These are phyloP conservation scores for Saccharomycopsis babjevae DNA, from an alignment of 805 yeast species.

Conservation along the genomic window DNA sequence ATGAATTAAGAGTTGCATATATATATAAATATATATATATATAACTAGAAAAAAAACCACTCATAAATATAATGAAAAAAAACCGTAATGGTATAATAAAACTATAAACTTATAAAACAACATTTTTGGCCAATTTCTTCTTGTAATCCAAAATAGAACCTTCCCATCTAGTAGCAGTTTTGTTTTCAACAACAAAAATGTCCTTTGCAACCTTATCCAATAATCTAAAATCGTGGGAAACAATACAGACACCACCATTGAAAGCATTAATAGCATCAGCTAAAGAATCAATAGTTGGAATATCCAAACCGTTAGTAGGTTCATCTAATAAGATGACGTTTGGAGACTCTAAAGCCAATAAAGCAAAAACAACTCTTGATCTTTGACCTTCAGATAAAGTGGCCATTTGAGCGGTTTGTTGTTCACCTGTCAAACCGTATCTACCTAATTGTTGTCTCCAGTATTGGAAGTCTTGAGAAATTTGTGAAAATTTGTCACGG, in stretches of 20 bases:
- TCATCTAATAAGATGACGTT: conserved; percentile 92
- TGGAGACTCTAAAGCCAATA: conserved; percentile 90
- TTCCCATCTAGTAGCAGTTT: conserved; percentile 95
- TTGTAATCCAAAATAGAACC: conserved; percentile 85
- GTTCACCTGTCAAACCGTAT: conserved; percentile 97
- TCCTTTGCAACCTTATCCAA: conserved; percentile 96
- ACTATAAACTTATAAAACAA: conserved; percentile 45
- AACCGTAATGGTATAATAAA: not conserved
- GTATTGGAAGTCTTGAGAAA: conserved; percentile 97
- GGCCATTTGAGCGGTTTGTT: conserved; percentile 97
- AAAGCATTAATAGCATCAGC: conserved; percentile 92
- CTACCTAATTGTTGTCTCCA: conserved; percentile 98
- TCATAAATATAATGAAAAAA: not conserved
- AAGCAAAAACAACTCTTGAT: conserved; percentile 96
- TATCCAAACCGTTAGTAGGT: conserved; percentile 99
- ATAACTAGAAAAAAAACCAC: not conserved
- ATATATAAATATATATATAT: not conserved
- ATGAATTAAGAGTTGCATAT: too few relatives aligned
- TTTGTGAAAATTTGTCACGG: conserved; percentile 79
- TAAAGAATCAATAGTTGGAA: conserved; percentile 94
- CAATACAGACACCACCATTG: conserved; percentile 97
- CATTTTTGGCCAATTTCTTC: conserved; percentile 85
- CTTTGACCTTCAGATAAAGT: conserved; percentile 98
- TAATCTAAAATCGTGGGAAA: conserved; percentile 97
- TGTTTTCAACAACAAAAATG: conserved; percentile 90